Percentiles rank a stretch among this genome's conserved stretches.
Evolutionary conservation across 768 basidiomycete genomes (phyloP).

Genomic region (Multifurca ochricompacta): DNA sequence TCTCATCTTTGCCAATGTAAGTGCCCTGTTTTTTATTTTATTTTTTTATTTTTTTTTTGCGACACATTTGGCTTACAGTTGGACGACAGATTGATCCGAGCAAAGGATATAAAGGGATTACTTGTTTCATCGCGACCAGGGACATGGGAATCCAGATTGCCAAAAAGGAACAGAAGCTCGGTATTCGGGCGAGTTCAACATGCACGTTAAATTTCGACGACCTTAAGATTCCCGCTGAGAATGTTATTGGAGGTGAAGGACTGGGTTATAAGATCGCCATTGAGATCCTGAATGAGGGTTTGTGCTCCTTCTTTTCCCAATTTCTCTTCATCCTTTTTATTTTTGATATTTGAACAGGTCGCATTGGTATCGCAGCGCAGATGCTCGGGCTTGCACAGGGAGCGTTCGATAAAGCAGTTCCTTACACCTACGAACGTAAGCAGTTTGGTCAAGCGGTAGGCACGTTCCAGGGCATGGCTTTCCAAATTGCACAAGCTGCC

Average conservation of each 20-base stretch:
- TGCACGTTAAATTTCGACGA: conserved; percentile 95
- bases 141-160: conserved; percentile 96
- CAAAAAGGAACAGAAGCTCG: conserved; percentile 98
- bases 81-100: conserved; percentile 60
- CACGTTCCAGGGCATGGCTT: conserved; percentile 92
- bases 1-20: conserved; percentile 91
- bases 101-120: conserved; percentile 98
- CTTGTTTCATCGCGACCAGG: conserved; percentile 93
- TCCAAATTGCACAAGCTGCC: conserved; percentile 88
- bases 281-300: conserved; percentile 91
- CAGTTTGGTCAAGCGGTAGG: conserved; percentile 95
- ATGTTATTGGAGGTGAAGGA: conserved; percentile 87
- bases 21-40: conserved; percentile 21
- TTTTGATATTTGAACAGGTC: conserved; percentile 35
- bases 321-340: neutral
- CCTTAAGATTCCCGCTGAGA: conserved; percentile 75
- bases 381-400: conserved; percentile 98
- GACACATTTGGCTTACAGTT: neutral
- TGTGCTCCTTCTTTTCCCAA: neutral
- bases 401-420: conserved; percentile 91
- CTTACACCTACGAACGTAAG: conserved; percentile 86
- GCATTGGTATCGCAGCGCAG: conserved; percentile 96
- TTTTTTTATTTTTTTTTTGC: neutral
- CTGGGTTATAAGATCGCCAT: conserved; percentile 97
- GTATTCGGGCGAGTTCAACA: conserved; percentile 93